A percentile compares a stretch with the other conserved stretches of the same genome.
phyloP scores from a whole-genome alignment of 2,329 filamentous ascomycete species.

The Ascochyta clinopodiicola region DNA sequence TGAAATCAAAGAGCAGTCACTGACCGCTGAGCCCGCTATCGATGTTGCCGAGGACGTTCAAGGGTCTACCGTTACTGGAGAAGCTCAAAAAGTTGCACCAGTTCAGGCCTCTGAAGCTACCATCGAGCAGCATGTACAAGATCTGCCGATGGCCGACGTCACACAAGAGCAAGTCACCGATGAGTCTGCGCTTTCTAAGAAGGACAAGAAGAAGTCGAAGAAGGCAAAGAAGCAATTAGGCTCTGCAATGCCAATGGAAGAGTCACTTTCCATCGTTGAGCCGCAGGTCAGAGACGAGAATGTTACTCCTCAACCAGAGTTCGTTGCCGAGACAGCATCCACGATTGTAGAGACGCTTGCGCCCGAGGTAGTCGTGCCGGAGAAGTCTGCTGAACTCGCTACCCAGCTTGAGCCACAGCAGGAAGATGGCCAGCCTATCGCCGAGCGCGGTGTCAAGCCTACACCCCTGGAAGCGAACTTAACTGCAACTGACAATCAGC shows the following conservation, averaged over 20 bases:
- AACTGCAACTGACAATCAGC: neutral
- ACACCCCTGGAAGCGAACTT: neutral
- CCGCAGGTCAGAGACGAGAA: neutral
- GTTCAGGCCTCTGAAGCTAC: neutral
- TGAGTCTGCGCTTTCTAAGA: conserved; percentile 23
- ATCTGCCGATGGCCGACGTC: neutral
- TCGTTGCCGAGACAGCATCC: neutral
- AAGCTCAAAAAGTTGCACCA: neutral
- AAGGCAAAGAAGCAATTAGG: conserved; percentile 25
- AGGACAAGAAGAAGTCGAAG: conserved; percentile 35
- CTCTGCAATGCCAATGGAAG: conserved; percentile 19
- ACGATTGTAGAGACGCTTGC: neutral
- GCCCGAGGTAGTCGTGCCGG: neutral
- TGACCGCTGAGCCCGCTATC: neutral
- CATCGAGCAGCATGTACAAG: neutral
- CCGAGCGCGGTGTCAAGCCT: neutral
- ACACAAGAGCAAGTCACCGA: neutral
- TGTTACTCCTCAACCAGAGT: neutral
- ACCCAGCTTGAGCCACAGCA: conserved; percentile 8
- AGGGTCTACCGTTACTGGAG: neutral
- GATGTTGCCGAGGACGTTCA: neutral
- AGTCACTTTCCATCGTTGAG: neutral
- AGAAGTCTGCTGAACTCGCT: conserved; percentile 6
- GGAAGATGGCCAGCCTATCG: neutral
- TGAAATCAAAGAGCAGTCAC: neutral